Percentiles rank a stretch among this genome's conserved stretches.
Evolutionary conservation across 768 basidiomycete species (phyloP).

Genomic region (Tricholoma flavovirens): DNA sequence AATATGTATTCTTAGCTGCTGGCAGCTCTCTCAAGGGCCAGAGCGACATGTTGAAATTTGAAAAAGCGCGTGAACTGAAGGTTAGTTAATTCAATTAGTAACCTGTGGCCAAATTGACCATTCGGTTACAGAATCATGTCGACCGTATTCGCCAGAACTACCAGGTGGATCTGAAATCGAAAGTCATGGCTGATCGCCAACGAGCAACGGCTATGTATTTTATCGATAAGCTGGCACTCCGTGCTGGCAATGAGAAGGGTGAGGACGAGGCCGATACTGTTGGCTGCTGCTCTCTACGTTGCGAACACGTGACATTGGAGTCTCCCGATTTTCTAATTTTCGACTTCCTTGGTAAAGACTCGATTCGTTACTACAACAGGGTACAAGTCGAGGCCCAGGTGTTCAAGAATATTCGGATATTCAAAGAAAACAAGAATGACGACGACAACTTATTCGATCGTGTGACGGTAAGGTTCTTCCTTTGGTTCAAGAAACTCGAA

Average conservation of each 20-base stretch:
- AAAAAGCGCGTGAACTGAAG: constrained; percentile 95
- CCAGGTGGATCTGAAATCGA: constrained; percentile 73
- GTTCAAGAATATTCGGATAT: constrained; percentile 97
- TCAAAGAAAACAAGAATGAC: constrained; percentile 89
- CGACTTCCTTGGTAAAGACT: constrained; percentile 99
- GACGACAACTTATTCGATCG: constrained; percentile 93
- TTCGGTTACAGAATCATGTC: constrained; percentile 65
- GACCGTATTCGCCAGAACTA: constrained; percentile 91
- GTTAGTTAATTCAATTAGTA: constrained; percentile 33
- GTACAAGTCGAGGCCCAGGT: constrained; percentile 88
- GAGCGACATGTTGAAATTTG: constrained; percentile 96
- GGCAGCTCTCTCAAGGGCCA: constrained; percentile 97
- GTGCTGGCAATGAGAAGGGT: constrained; percentile 99
- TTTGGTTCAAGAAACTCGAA: not conserved
- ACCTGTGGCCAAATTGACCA: constrained; percentile 1
- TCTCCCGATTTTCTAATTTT: constrained; percentile 85
- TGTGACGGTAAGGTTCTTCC: constrained; percentile 64
- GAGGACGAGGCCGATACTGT: constrained; percentile 99
- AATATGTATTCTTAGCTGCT: constrained; percentile 98
- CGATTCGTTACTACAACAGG: constrained; percentile 92
- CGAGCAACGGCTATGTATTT: constrained; percentile 99
- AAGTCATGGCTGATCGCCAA: constrained; percentile 92
- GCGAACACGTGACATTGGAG: constrained; percentile 92
- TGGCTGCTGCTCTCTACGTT: constrained; percentile 96
- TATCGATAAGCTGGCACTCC: constrained; percentile 93